Evolutionary conservation across 1,284 basidiomycete species (phyloP).

Genomic region (Cystobasidium slooffiae): DNA sequence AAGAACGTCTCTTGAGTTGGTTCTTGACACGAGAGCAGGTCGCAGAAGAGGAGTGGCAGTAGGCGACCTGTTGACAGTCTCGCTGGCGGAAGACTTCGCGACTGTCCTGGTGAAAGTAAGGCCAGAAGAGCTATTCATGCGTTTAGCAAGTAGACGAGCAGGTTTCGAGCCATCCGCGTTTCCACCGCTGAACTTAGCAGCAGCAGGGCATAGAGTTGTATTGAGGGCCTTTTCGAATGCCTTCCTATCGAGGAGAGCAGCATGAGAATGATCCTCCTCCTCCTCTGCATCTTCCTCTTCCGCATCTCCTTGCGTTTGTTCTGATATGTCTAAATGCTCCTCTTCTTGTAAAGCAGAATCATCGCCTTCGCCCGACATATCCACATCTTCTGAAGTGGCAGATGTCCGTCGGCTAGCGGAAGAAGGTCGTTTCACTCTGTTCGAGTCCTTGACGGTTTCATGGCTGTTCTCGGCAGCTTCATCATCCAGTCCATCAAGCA

Average conservation of each 20-base stretch:
- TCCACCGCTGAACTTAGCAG: conserved; percentile 9
- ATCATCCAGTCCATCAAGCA: background rate
- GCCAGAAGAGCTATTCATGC: conserved; percentile 27
- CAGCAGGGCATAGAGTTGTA: conserved; percentile 38
- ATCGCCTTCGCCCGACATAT: background rate
- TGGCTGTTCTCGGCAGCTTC: background rate
- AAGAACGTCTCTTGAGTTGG: conserved; percentile 33
- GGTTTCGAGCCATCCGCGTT: conserved; percentile 16
- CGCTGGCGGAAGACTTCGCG: background rate
- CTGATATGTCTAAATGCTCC: background rate
- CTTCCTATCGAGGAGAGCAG: conserved; percentile 5
- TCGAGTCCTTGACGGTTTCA: conserved; percentile 9
- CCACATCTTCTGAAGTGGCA: background rate
- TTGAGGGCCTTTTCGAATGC: conserved; percentile 27
- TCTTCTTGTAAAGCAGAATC: background rate
- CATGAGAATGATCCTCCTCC: conserved; percentile 1
- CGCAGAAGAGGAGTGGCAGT: conserved; percentile 21
- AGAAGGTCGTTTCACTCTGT: background rate
- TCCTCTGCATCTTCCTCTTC: conserved; percentile 15
- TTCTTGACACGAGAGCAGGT: conserved; percentile 15
- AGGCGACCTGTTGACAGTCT: too few species aligned
- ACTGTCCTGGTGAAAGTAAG: conserved; percentile 7
- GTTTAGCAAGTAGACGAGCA: conserved; percentile 1
- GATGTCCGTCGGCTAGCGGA: background rate
- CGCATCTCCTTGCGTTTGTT: background rate